Conservation (phyloP, 768 basidiomycete genomes). For the Obba rivulosa region DNA sequence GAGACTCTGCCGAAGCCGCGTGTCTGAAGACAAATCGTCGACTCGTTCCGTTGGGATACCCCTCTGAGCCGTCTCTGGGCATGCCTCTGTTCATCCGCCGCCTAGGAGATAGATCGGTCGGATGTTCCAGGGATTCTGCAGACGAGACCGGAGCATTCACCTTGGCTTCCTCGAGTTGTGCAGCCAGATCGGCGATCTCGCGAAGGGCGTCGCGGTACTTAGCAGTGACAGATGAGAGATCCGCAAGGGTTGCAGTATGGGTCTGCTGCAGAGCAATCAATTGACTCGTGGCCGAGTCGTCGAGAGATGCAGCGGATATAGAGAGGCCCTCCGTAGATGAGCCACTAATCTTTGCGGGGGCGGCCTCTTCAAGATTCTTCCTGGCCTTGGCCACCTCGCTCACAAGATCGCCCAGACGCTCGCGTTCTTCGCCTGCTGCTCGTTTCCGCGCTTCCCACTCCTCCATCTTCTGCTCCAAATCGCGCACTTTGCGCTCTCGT, state of each 20-base stretch:
- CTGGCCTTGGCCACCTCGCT: constrained; percentile 68
- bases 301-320: constrained; percentile 14
- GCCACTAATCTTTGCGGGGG: constrained; percentile 21
- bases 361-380: constrained; percentile 50
- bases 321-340: constrained; percentile 25
- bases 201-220: constrained; percentile 88
- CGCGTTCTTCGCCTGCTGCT: constrained; percentile 60
- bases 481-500: constrained; percentile 69
- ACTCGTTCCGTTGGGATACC: constrained; percentile 43
- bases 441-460: constrained; percentile 73
- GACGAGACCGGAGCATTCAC: constrained; percentile 45
- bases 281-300: constrained; percentile 50
- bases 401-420: constrained; percentile 62
- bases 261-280: constrained; percentile 74
- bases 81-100: constrained; percentile 50
- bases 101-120: constrained; percentile 43
- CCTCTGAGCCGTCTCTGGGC: constrained; percentile 44
- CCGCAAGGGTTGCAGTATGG: constrained; percentile 72
- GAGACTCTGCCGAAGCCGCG: constrained; percentile 81
- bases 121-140: constrained; percentile 38
- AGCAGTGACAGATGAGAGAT: constrained; percentile 68
- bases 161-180: constrained; percentile 86
- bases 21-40: constrained; percentile 80
- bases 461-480: constrained; percentile 72
- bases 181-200: constrained; percentile 89